phyloP scores from a whole-genome alignment of 177 flowering plant genomes.

The Telopea speciosissima region DNA sequence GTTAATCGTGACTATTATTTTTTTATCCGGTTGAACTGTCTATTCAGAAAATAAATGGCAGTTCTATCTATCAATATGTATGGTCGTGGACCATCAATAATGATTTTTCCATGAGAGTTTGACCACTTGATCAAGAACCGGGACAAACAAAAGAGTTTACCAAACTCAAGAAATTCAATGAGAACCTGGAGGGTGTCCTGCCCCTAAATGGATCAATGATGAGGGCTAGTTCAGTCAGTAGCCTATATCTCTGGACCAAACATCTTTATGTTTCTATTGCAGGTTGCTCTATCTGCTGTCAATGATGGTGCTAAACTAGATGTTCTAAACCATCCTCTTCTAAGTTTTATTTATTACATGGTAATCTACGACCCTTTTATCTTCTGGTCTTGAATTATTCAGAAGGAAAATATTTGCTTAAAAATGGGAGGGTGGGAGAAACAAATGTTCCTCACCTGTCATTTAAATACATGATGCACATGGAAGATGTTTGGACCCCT shows the following conservation, averaged over 20 bases:
- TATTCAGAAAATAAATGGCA: too few species aligned
- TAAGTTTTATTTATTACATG: conserved; percentile 60
- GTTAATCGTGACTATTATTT: too few species aligned
- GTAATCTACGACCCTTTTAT: conserved; percentile 22
- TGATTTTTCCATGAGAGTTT: too few species aligned
- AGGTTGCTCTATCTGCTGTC: conserved; percentile 62
- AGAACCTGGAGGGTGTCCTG: too few species aligned
- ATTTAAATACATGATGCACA: not conserved
- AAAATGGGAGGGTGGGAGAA: not conserved
- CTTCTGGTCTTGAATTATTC: not conserved
- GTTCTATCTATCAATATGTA: too few species aligned
- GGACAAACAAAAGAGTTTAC: too few species aligned
- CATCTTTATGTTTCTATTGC: conserved; percentile 3
- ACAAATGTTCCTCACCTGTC: not conserved
- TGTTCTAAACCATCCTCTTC: conserved; percentile 67
- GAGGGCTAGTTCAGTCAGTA: too few species aligned
- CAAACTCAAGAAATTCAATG: too few species aligned
- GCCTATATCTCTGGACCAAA: not conserved
- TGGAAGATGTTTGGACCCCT: not conserved
- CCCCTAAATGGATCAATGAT: too few species aligned
- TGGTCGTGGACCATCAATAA: too few species aligned
- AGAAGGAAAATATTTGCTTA: not conserved
- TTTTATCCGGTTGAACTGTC: too few species aligned
- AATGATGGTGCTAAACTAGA: conserved; percentile 48
- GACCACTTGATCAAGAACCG: too few species aligned